These are phyloP conservation scores for Puccinia horiana DNA, from an alignment of 1,284 basidiomycete genomes.

Conservation along the genomic window DNA sequence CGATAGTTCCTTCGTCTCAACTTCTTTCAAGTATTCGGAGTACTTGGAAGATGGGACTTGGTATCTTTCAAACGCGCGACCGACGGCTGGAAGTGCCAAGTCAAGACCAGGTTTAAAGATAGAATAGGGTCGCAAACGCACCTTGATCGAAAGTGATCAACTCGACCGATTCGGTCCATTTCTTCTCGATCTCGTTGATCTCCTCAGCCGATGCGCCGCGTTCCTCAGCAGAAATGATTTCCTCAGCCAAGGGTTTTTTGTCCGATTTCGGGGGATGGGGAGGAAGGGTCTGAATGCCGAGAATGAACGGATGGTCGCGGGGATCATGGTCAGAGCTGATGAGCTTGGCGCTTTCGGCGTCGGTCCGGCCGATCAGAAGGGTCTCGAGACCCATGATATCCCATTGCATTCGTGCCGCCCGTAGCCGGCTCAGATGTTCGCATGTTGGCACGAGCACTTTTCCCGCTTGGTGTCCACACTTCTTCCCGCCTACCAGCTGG, in stretches of 20 bases:
- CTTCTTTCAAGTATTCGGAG: background rate
- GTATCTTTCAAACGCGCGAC: constrained; percentile 63
- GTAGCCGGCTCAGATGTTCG: constrained; percentile 78
- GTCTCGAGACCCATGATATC: constrained; percentile 84
- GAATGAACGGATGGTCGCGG: constrained; percentile 71
- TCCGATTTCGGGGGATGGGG: constrained; percentile 59
- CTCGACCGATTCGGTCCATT: constrained; percentile 72
- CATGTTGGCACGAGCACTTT: constrained; percentile 88
- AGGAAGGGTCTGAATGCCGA: constrained; percentile 64
- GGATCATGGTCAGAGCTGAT: constrained; percentile 82
- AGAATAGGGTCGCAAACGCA: background rate
- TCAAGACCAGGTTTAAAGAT: background rate
- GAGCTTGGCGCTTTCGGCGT: constrained; percentile 82
- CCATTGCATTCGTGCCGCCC: constrained; percentile 80
- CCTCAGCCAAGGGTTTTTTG: constrained; percentile 60
- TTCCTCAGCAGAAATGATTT: constrained; percentile 67
- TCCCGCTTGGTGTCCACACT: constrained; percentile 93
- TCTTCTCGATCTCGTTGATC: constrained; percentile 73
- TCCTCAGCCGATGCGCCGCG: constrained; percentile 70
- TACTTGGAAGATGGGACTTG: background rate
- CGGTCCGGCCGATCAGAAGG: constrained; percentile 85
- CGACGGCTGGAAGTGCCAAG: constrained; percentile 59
- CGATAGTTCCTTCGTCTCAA: constrained; percentile 60
- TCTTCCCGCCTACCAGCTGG: constrained; percentile 87
- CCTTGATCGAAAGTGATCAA: constrained; percentile 61